These are phyloP conservation scores for Eucalyptus regnans DNA, from an alignment of 345 rosid genomes.

Conservation along the genomic window DNA sequence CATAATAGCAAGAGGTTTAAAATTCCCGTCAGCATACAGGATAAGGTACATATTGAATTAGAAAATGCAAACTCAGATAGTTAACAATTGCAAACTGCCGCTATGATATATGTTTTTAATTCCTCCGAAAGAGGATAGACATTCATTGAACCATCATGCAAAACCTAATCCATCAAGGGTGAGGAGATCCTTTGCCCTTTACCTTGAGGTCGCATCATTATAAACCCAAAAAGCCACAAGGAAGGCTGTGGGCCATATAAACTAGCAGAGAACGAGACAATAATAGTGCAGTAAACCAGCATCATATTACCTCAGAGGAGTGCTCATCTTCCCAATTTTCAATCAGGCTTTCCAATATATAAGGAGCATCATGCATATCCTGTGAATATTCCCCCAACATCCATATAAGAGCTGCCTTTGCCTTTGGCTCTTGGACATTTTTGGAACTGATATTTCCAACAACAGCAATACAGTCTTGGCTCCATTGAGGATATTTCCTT, in stretches of 20 bases:
- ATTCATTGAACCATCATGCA: neutral
- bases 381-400: conserved; percentile 99
- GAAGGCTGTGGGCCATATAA: neutral
- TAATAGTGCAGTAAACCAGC: neutral
- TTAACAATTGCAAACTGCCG: neutral
- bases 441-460: conserved; percentile 96
- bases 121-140: neutral
- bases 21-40: neutral
- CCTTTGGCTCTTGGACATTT: conserved; percentile 91
- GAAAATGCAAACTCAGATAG: neutral
- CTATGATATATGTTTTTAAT: neutral
- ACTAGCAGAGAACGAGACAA: neutral
- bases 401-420: conserved; percentile 98
- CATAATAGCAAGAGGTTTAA: neutral
- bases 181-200: neutral
- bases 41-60: neutral
- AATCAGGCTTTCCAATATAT: conserved; percentile 68
- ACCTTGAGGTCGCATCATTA: neutral
- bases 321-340: conserved; percentile 97
- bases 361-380: conserved; percentile 97
- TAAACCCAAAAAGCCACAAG: neutral
- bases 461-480: conserved; percentile 99
- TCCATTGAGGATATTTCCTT: conserved; percentile 98
- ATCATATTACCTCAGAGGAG: conserved; percentile 63
- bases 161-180: neutral